Percentiles rank a stretch among this genome's conserved stretches.
These are phyloP conservation scores for Calendula officinalis DNA, from an alignment of 129 eudicot genomes.

Conservation along the genomic window DNA sequence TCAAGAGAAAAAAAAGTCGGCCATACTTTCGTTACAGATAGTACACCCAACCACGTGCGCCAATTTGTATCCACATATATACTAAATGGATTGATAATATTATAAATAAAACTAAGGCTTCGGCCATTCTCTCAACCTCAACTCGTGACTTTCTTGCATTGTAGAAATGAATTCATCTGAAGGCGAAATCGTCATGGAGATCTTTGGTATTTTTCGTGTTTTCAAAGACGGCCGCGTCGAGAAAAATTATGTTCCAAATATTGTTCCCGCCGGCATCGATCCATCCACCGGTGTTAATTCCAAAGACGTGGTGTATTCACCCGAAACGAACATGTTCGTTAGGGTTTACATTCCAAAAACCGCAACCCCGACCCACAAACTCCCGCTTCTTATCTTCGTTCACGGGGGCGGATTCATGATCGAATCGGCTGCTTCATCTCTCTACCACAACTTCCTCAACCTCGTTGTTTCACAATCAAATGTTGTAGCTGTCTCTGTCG, in stretches of 20 bases:
- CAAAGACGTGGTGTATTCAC: conserved; percentile 34
- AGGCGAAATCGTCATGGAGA: conserved; percentile 26
- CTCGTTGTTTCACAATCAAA: conserved; percentile 29
- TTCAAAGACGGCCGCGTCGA: conserved; percentile 44
- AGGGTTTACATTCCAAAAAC: conserved; percentile 40
- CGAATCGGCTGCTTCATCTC: conserved; percentile 37
- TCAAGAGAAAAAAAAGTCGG: too few relatives aligned
- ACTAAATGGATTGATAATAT: too few relatives aligned
- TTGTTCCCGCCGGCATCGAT: conserved; percentile 42
- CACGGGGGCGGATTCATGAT: conserved; percentile 60
- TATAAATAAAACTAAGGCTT: too few relatives aligned
- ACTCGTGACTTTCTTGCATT: not conserved
- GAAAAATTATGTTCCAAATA: conserved; percentile 17
- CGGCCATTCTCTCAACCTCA: not conserved
- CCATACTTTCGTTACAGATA: too few relatives aligned
- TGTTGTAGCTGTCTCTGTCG: conserved; percentile 43
- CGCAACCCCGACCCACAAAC: conserved; percentile 13
- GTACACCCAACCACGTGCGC: too few relatives aligned
- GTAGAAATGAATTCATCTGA: conserved; percentile 1
- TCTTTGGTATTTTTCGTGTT: conserved; percentile 30
- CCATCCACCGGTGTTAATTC: conserved; percentile 39
- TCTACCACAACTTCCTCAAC: conserved; percentile 40
- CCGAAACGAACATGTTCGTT: conserved; percentile 25
- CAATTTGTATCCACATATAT: too few relatives aligned
- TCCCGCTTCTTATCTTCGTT: conserved; percentile 46